Base-by-base conservation (phyloP, 2,329 filamentous ascomycete species). In the Bipolaris bicolor region DNA sequence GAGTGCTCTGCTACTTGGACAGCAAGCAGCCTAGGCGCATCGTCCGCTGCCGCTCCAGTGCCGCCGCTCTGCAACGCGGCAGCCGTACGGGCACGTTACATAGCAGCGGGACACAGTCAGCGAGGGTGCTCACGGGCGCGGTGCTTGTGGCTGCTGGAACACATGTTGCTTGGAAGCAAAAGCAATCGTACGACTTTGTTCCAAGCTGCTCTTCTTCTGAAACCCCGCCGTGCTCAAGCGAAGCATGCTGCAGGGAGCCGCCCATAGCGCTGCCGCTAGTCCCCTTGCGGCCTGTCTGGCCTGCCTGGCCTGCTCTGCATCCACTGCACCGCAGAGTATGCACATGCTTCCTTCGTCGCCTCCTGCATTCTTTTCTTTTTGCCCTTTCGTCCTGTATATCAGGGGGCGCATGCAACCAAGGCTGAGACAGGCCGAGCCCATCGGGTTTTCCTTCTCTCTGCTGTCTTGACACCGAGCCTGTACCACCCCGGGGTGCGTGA, bases 171-270 rank as follows among this genome's bases (percentile, higher is more conserved):
- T 57, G 49, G 29, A 29, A 43, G 34, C 36, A 43, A 34, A 57
- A 31, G 29, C 44, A 26, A 52, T 57, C 54, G 44, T 52, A 57
- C 44, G 54, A 57, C 51, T 57, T 46, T 34, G 41, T n/a, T 29
- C 26, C 29, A 41, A 47, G 49, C 49, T 52, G 43, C 54, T 16
- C 40, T 48, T 33, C 43, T 43, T 54, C 45, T 57, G 55, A 58
- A 58, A 58, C 55, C 46, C 55, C 41, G 33, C 55, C n/a, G 33
- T 39, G 39, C 40, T 55, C 51, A 55, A 55, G 51, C 55, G 46
- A 55, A 37, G 47, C 41, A 40, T 41, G n/a, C 55, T 58, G 55
- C 55, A 58, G 55, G 55, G 55, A 50, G 55, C 55, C 55, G 55
- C 55, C 52, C 44, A 58, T 58, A 34, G 50, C 31, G 44, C 50